Conservation (phyloP, 2,329 filamentous ascomycete species). For the Cladosporium sp. region DNA sequence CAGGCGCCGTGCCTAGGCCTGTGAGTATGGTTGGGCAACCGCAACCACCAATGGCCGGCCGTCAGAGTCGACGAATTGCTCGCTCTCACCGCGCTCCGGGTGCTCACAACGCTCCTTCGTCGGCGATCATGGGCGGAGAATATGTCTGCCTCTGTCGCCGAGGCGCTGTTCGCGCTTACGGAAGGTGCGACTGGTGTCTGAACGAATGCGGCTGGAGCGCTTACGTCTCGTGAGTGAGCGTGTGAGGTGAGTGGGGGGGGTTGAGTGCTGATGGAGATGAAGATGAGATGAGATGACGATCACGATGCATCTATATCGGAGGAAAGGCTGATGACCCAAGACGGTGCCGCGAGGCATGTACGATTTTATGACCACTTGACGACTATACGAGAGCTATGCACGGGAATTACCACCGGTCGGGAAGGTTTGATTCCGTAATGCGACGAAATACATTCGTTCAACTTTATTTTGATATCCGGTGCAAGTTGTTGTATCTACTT, state of each 20-base stretch:
- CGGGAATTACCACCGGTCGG: no score
- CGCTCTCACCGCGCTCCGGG: neutral
- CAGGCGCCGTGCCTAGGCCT: slow-evolving; percentile 14
- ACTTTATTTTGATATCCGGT: no score
- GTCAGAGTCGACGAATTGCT: neutral
- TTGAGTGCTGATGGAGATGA: neutral
- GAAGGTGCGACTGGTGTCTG: slow-evolving; percentile 41
- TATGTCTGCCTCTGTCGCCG: slow-evolving; percentile 32
- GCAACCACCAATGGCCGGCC: neutral
- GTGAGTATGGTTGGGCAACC: slow-evolving; percentile 3
- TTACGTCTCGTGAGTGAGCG: neutral
- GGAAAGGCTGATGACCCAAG: slow-evolving; percentile 2
- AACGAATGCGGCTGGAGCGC: slow-evolving; percentile 37
- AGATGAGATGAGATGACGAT: neutral
- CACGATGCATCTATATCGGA: slow-evolving; percentile 1
- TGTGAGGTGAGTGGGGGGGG: no score
- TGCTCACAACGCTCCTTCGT: neutral
- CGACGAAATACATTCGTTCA: no score
- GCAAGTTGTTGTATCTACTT: no score
- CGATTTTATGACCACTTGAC: slow-evolving; percentile 13
- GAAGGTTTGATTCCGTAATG: no score
- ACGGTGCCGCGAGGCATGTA: slow-evolving; percentile 26
- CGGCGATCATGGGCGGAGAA: slow-evolving; percentile 16
- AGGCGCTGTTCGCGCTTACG: slow-evolving; percentile 36
- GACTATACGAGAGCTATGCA: neutral